phyloP scores from a whole-genome alignment of 1,284 basidiomycete genomes.

The Coniferiporia sulphurascens region DNA sequence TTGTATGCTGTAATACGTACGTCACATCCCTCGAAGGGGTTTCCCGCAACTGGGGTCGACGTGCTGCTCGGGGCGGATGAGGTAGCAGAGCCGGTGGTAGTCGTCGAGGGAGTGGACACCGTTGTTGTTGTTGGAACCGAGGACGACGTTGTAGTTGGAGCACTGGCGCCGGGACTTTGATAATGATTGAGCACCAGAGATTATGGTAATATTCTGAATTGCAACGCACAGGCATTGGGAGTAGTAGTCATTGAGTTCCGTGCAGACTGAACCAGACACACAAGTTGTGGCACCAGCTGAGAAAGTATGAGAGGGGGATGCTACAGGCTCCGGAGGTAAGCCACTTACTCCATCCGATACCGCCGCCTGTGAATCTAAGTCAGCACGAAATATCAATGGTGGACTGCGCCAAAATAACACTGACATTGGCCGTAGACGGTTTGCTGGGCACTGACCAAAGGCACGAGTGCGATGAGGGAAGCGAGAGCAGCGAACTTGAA shows the following conservation, averaged over 20 bases:
- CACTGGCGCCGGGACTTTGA: slow-evolving; percentile 1
- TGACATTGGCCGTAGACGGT: slow-evolving; percentile 29
- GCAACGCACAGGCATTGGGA: slow-evolving; percentile 50
- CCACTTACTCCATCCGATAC: slow-evolving; percentile 44
- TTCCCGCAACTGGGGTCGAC: slow-evolving; percentile 39
- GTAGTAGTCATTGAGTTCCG: slow-evolving; percentile 44
- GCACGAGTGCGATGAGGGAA: slow-evolving; percentile 41
- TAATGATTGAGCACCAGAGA: slow-evolving; percentile 7
- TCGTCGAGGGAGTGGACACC: slow-evolving; percentile 24
- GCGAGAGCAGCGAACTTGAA: slow-evolving; percentile 45
- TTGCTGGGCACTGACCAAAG: slow-evolving; percentile 40
- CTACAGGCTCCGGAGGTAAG: background rate
- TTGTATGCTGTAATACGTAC: slow-evolving; percentile 25
- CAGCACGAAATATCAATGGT: background rate
- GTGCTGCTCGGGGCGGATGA: slow-evolving; percentile 20
- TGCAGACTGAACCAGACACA: slow-evolving; percentile 35
- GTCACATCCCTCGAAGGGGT: slow-evolving; percentile 47
- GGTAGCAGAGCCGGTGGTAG: slow-evolving; percentile 23
- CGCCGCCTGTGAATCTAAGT: slow-evolving; percentile 41
- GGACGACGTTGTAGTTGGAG: slow-evolving; percentile 18
- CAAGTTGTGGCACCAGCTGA: slow-evolving; percentile 21
- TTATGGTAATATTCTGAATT: background rate
- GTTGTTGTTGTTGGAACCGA: slow-evolving; percentile 22
- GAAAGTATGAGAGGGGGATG: background rate
- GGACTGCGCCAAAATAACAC: background rate